Evolutionary conservation across 805 yeast genomes (phyloP), one percentile per base, ranked within the genome.

Genomic region (Nakazawaea pomicola): DNA sequence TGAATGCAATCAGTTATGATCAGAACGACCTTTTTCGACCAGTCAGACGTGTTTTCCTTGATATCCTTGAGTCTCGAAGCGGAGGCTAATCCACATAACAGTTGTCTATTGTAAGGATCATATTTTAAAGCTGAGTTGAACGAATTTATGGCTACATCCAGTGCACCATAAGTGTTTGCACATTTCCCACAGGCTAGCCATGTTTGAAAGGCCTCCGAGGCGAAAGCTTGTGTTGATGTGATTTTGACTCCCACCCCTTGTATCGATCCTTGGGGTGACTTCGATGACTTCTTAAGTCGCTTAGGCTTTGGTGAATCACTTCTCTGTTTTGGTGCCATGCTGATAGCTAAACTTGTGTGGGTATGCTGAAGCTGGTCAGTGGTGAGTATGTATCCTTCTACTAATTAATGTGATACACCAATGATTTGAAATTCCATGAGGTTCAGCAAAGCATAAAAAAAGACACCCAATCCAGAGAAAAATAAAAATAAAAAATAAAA

Each of bases 181-280:
- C 76, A 68, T 16, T 58, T 54, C 4, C 76, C 79, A 40, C 72
- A 63, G 4, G 68, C 57, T 2, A 64, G 46, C 79, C 79, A 73
- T 1, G 74, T 65, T 23, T 65, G 66, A 28, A 61, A 50, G 9
- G 63, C 67, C 19, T 41, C 44, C 9, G 29, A 4, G 23, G 40
- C 44, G 24, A 41, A 40, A 10, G 24, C 14, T 19, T 38, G 36
- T 8, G 15, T 31, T 5, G 30, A 23, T 7, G 41, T 20, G 20
- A 33, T 21, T n/a, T n/a, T n/a, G n/a, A n/a, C n/a, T n/a, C n/a
- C n/a, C n/a, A n/a, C n/a, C n/a, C n/a, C n/a, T n/a, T 8, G 25
- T 7, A 24, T 23, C n/a, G 29, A 33, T 11, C 18, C 29, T 23
- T 23, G 29, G 9, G 19, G 14, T 21, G 29, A 33, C 24, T n/a